Conservation (phyloP, 192 early-diverging fungal genomes). For the Coemansia sp. region DNA sequence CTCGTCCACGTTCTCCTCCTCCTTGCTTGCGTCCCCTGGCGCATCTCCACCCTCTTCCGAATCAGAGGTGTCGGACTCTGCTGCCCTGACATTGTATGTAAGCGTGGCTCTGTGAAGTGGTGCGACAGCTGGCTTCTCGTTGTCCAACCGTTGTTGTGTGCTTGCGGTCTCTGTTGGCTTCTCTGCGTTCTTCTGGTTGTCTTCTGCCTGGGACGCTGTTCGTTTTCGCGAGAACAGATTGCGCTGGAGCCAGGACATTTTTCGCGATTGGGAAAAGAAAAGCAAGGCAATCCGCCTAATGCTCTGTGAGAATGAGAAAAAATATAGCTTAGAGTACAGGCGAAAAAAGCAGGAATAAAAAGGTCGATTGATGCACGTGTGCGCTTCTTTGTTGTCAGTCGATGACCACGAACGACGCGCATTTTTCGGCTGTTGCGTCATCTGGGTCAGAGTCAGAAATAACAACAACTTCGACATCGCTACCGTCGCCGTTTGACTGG, state of each 20-base stretch:
- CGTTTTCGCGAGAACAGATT: slow-evolving; percentile 18
- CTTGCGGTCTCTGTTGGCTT: not conserved
- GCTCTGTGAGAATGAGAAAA: not conserved
- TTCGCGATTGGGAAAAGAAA: not conserved
- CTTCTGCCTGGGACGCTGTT: slow-evolving; percentile 12
- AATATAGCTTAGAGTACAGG: not conserved
- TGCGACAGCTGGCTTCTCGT: not conserved
- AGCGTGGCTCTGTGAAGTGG: not conserved
- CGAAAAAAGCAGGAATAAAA: not conserved
- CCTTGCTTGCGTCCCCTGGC: slow-evolving; percentile 12
- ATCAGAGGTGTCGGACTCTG: not conserved
- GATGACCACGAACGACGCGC: not conserved
- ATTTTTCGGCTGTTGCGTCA: not conserved
- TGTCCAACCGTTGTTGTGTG: slow-evolving; percentile 6
- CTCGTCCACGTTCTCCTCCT: slow-evolving; percentile 11
- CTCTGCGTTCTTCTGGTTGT: slow-evolving; percentile 6
- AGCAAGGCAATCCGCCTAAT: not conserved
- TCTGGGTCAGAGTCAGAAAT: slow-evolving; percentile 17
- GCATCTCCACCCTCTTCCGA: slow-evolving; percentile 10
- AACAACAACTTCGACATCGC: not conserved
- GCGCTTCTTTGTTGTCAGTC: too few species aligned
- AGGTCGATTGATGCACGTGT: not conserved
- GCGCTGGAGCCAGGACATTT: slow-evolving; percentile 32
- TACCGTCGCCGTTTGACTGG: slow-evolving; percentile 13
- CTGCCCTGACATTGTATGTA: not conserved